Evolutionary conservation across 768 basidiomycete species (phyloP).

Genomic region (Jaapia argillacea): DNA sequence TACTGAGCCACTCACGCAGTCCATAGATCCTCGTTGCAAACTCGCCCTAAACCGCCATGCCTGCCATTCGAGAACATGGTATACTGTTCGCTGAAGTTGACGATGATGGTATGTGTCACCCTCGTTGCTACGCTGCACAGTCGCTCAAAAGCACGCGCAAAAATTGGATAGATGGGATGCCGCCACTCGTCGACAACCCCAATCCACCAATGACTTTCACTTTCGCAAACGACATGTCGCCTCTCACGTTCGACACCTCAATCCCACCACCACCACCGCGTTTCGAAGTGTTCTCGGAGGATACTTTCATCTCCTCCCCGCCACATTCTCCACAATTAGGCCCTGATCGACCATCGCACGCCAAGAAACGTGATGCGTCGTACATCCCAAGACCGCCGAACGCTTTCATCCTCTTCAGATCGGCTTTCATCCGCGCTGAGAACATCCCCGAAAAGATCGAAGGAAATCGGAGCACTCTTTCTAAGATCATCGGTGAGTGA

Average conservation of each 20-base stretch:
- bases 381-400: conserved; percentile 81
- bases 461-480: conserved; percentile 69
- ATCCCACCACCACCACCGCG: conserved; percentile 22
- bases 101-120: too few species aligned
- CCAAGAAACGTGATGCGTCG: conserved; percentile 56
- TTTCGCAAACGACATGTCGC: conserved; percentile 52
- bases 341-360: conserved; percentile 35
- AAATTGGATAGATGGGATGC: too few species aligned
- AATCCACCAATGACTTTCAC: conserved; percentile 45
- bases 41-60: too few species aligned
- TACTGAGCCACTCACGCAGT: too few species aligned
- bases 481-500: conserved; percentile 68
- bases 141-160: too few species aligned
- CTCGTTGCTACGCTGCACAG: too few species aligned
- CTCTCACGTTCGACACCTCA: conserved; percentile 36
- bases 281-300: conserved; percentile 9
- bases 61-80: too few species aligned
- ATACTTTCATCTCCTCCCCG: conserved; percentile 12
- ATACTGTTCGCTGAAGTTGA: too few species aligned
- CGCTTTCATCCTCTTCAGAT: conserved; percentile 80
- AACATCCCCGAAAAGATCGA: conserved; percentile 70
- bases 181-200: conserved; percentile 39
- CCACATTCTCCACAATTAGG: conserved; percentile 17
- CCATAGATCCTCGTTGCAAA: too few species aligned
- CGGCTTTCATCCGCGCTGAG: conserved; percentile 65